phyloP scores from a whole-genome alignment of 176 grass and related monocot species.

The Echinochloa phyllopogon region DNA sequence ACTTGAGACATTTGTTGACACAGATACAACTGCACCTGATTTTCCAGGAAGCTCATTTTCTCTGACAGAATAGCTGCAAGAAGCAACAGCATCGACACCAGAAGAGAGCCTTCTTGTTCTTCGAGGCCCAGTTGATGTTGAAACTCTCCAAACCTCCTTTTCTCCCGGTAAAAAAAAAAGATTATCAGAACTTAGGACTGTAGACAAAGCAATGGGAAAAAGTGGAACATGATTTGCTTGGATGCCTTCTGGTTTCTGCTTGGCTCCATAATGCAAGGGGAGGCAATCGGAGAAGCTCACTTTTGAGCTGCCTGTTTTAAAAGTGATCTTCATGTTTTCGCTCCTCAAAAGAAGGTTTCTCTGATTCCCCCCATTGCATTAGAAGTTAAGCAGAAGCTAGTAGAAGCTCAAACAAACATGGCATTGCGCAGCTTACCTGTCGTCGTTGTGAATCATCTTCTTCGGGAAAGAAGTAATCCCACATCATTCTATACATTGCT shows the following conservation, averaged over 20 bases:
- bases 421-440: slow-evolving; percentile 58
- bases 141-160: slow-evolving; percentile 99
- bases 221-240: slow-evolving; percentile 9
- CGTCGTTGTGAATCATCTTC: slow-evolving; percentile 98
- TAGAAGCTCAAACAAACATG: slow-evolving; percentile 4
- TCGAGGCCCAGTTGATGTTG: slow-evolving; percentile 86
- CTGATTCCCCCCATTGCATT: not conserved
- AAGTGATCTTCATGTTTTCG: not conserved
- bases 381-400: not conserved
- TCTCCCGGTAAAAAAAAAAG: slow-evolving; percentile 29
- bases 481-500: slow-evolving; percentile 99
- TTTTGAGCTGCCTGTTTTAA: not conserved
- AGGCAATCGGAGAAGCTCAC: not conserved
- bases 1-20: slow-evolving; percentile 55
- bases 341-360: slow-evolving; percentile 1
- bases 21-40: slow-evolving; percentile 55
- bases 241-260: not conserved
- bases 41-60: slow-evolving; percentile 70
- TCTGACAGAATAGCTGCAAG: slow-evolving; percentile 74
- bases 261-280: not conserved
- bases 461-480: slow-evolving; percentile 99
- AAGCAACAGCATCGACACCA: slow-evolving; percentile 70
- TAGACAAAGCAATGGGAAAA: slow-evolving; percentile 20
- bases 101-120: slow-evolving; percentile 79
- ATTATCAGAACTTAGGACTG: slow-evolving; percentile 32